Percentiles rank a stretch among this genome's conserved stretches.
These are phyloP conservation scores for Wickerhamiella shivajii DNA, from an alignment of 805 yeast species.

Conservation along the genomic window DNA sequence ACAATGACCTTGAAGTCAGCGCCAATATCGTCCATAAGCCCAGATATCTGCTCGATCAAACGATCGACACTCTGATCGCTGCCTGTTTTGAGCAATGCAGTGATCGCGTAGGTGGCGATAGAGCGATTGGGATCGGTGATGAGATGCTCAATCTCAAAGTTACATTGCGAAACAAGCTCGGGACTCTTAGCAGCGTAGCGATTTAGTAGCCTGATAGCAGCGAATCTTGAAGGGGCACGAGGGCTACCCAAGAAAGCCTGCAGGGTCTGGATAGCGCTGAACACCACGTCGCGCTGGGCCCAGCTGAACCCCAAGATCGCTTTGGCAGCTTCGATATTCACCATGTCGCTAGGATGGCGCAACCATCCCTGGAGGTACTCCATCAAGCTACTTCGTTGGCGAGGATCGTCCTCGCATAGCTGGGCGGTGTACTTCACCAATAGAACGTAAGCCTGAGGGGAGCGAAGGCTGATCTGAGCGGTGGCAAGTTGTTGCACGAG, in stretches of 20 bases:
- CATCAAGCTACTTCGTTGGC: conserved; percentile 42
- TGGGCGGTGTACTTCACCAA: conserved; percentile 70
- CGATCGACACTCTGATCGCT: conserved; percentile 81
- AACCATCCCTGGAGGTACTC: conserved; percentile 57
- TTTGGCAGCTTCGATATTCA: conserved; percentile 84
- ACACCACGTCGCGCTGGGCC: conserved; percentile 46
- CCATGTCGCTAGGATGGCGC: conserved; percentile 73
- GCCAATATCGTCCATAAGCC: conserved; percentile 81
- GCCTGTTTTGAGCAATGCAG: conserved; percentile 89
- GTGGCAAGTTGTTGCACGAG: conserved; percentile 63
- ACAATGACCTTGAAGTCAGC: conserved; percentile 93
- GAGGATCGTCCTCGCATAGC: conserved; percentile 56
- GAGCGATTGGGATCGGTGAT: conserved; percentile 83
- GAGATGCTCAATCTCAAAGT: conserved; percentile 70
- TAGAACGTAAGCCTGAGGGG: conserved; percentile 73
- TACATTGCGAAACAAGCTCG: conserved; percentile 54
- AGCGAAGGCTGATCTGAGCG: conserved; percentile 44
- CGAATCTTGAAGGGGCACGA: conserved; percentile 76
- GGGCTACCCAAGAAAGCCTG: conserved; percentile 75
- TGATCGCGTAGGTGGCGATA: conserved; percentile 91
- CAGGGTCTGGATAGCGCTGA: conserved; percentile 52
- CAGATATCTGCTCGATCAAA: conserved; percentile 71
- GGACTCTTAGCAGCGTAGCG: conserved; percentile 72
- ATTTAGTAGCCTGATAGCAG: conserved; percentile 84
- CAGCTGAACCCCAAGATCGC: conserved; percentile 42